Percentiles rank a stretch among this genome's conserved stretches.
Conservation (phyloP, 1,284 basidiomycete genomes). For the Ustilago esculenta region DNA sequence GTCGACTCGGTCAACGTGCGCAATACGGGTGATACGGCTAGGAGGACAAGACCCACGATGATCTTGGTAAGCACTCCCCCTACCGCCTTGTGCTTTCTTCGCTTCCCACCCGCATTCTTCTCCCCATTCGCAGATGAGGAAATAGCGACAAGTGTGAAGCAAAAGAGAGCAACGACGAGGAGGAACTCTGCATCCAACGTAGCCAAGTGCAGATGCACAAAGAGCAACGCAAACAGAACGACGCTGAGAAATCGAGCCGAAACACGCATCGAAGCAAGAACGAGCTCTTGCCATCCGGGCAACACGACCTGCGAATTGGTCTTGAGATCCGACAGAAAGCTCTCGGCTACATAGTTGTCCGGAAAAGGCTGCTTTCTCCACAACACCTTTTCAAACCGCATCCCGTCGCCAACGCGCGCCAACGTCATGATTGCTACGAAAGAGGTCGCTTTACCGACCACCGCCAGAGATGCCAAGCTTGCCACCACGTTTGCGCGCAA, state of each 20-base stretch:
- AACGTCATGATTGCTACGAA: neutral
- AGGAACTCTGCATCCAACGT: constrained; percentile 23
- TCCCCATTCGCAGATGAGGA: too few species aligned
- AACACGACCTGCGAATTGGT: constrained; percentile 51
- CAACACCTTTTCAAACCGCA: constrained; percentile 81
- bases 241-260: constrained; percentile 42
- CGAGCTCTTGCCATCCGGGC: constrained; percentile 78
- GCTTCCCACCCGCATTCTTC: neutral
- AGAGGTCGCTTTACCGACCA: constrained; percentile 1
- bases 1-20: constrained; percentile 92
- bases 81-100: constrained; percentile 1
- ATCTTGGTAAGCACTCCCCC: constrained; percentile 23
- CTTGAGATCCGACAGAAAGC: constrained; percentile 79
- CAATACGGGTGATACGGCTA: constrained; percentile 89
- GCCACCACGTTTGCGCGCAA: constrained; percentile 33
- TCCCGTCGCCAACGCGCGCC: too few species aligned
- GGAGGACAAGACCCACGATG: constrained; percentile 84
- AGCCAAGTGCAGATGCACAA: constrained; percentile 43
- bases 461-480: constrained; percentile 38
- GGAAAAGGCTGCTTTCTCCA: constrained; percentile 82
- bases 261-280: constrained; percentile 70
- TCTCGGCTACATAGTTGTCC: constrained; percentile 83
- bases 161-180: neutral
- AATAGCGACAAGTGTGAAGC: neutral
- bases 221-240: constrained; percentile 46